Evolutionary conservation across 257 asterid species (phyloP).

Genomic region (Nicotiana benthamiana): DNA sequence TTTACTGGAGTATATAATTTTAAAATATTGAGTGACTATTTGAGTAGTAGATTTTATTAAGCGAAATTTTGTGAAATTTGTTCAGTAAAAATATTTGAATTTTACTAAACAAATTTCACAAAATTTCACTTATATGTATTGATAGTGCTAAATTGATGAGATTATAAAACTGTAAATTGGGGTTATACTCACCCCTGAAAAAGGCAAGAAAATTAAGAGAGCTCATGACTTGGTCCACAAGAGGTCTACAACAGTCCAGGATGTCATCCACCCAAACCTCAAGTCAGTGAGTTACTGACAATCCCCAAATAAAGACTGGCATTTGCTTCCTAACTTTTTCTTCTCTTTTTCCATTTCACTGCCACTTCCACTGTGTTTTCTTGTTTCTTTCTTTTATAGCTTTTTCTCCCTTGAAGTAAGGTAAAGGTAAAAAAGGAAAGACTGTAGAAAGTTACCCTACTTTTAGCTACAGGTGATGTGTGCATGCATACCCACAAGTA

Average conservation of each 20-base stretch:
- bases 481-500: neutral
- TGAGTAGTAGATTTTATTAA: too few relatives aligned
- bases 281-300: conserved; percentile 8
- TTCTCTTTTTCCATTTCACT: neutral
- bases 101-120: too few relatives aligned
- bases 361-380: neutral
- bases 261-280: conserved; percentile 5
- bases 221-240: neutral
- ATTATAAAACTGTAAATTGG: too few relatives aligned
- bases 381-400: neutral
- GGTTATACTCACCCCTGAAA: neutral
- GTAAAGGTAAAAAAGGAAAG: neutral
- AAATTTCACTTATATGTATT: too few relatives aligned
- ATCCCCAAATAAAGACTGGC: neutral
- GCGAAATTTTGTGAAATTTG: too few relatives aligned
- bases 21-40: too few relatives aligned
- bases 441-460: conserved; percentile 4
- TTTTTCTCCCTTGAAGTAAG: neutral
- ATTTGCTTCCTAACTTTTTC: neutral
- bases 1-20: too few relatives aligned
- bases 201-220: neutral
- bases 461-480: neutral
- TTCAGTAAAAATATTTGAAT: too few relatives aligned
- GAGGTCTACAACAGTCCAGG: neutral
- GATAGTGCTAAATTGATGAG: too few relatives aligned